Evolutionary conservation across 208 protist genomes (phyloP).

Genomic region (Borovskyia barvae): DNA sequence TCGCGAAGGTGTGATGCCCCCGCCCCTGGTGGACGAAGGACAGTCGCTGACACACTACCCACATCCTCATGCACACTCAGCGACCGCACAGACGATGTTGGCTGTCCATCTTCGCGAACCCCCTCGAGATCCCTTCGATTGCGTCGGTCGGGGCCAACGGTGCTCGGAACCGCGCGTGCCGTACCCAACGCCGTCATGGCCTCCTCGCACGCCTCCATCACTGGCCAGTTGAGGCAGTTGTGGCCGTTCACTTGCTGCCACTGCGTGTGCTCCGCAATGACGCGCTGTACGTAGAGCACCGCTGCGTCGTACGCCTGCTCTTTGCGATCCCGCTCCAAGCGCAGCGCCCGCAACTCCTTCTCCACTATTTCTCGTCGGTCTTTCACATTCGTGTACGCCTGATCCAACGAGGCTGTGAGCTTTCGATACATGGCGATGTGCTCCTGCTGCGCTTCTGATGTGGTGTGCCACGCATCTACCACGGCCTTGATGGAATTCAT

Average conservation of each 20-base stretch:
- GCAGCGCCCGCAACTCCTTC: conserved; percentile 48
- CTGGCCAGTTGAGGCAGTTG: conserved; percentile 58
- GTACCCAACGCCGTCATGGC: conserved; percentile 25
- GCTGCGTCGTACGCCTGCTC: conserved; percentile 57
- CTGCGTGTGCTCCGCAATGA: conserved; percentile 58
- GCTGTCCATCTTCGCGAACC: not conserved
- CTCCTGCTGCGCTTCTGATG: conserved; percentile 31
- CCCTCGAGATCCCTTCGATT: not conserved
- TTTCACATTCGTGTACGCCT: conserved; percentile 43
- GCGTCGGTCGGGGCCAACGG: not conserved
- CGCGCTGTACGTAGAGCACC: conserved; percentile 63
- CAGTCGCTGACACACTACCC: too few relatives aligned
- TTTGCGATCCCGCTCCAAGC: conserved; percentile 51
- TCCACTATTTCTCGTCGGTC: conserved; percentile 53
- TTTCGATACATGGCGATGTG: conserved; percentile 45
- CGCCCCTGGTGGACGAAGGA: not conserved
- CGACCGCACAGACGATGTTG: too few relatives aligned
- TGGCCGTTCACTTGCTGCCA: conserved; percentile 66
- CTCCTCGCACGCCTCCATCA: conserved; percentile 41
- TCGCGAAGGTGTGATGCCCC: conserved; percentile 7
- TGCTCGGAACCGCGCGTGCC: conserved; percentile 7
- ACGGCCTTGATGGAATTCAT: conserved; percentile 40
- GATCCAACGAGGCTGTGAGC: conserved; percentile 36
- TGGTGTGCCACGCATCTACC: conserved; percentile 29
- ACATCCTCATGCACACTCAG: too few relatives aligned